These are phyloP conservation scores for Nicotiana sylvestris DNA, from an alignment of 257 asterid species.

Conservation along the genomic window DNA sequence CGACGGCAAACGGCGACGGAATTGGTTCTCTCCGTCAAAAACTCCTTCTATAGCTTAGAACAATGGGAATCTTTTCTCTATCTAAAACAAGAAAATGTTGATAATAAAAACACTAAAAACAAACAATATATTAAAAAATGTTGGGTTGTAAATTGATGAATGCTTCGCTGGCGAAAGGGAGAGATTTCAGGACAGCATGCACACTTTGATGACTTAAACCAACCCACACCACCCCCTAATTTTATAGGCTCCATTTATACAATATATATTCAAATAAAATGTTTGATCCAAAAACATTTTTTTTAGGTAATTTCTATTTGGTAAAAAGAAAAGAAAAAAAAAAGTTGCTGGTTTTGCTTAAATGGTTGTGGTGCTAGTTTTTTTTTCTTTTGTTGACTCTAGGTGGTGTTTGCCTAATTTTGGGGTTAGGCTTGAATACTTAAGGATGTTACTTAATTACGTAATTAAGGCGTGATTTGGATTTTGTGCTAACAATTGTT, in stretches of 20 bases:
- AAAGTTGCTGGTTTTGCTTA: not conserved
- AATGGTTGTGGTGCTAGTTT: not conserved
- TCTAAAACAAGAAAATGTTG: not conserved
- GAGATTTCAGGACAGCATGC: not conserved
- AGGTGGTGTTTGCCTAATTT: not conserved
- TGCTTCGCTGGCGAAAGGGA: conserved; percentile 31
- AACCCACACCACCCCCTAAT: not conserved
- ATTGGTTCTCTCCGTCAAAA: not conserved
- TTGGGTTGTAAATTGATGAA: not conserved
- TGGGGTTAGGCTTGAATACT: not conserved
- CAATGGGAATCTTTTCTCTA: not conserved
- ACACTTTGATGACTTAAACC: not conserved
- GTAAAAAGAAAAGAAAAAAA: not conserved
- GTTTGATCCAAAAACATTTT: not conserved
- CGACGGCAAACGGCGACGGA: conserved; percentile 12
- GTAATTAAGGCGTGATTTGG: not conserved
- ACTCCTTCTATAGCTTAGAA: not conserved
- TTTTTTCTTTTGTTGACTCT: not conserved
- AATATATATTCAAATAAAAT: no score
- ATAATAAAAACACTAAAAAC: not conserved
- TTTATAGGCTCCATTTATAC: not conserved
- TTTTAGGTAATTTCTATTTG: not conserved
- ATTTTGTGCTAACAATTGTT: not conserved
- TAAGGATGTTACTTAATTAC: not conserved
- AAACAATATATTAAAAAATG: not conserved